Evolutionary conservation across 2,329 filamentous ascomycete species (phyloP).

Genomic region (Fusarium poae): DNA sequence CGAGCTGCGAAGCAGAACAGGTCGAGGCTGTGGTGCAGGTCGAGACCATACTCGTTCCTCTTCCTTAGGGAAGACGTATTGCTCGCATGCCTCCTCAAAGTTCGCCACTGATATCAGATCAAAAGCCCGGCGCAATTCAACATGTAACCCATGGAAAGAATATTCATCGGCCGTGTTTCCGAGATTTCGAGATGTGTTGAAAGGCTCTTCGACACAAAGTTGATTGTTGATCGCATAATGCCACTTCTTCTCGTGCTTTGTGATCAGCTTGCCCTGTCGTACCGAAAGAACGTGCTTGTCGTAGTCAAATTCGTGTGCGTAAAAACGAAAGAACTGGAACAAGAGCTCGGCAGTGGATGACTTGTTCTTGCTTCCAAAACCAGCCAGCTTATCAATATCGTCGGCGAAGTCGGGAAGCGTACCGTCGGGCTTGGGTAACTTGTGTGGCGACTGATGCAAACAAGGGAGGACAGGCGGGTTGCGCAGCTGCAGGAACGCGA

Average conservation of each 20-base stretch:
- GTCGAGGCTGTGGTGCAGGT: slow-evolving; percentile 66
- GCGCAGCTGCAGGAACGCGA: slow-evolving; percentile 93
- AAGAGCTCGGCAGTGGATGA: slow-evolving; percentile 87
- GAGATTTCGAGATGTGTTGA: slow-evolving; percentile 89
- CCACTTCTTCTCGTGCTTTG: slow-evolving; percentile 91
- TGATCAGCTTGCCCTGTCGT: slow-evolving; percentile 80
- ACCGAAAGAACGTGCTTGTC: slow-evolving; percentile 87
- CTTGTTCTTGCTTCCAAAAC: slow-evolving; percentile 83
- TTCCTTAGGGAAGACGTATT: slow-evolving; percentile 89
- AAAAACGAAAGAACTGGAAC: slow-evolving; percentile 95
- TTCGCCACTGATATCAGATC: slow-evolving; percentile 83
- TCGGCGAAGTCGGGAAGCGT: slow-evolving; percentile 85
- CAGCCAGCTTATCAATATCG: slow-evolving; percentile 79
- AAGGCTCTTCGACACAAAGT: slow-evolving; percentile 95
- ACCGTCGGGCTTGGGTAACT: slow-evolving; percentile 69
- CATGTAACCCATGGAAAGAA: slow-evolving; percentile 89
- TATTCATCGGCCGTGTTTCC: slow-evolving; percentile 97
- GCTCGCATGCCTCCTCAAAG: slow-evolving; percentile 85
- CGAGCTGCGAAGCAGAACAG: slow-evolving; percentile 70
- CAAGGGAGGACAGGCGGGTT: slow-evolving; percentile 86
- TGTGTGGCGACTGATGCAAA: slow-evolving; percentile 76
- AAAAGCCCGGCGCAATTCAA: slow-evolving; percentile 90
- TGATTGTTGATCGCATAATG: slow-evolving; percentile 82
- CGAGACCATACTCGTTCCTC: slow-evolving; percentile 74
- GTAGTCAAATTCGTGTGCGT: slow-evolving; percentile 93